Evolutionary conservation across 805 yeast genomes (phyloP).

Genomic region (Maudiozyma barnettii): DNA sequence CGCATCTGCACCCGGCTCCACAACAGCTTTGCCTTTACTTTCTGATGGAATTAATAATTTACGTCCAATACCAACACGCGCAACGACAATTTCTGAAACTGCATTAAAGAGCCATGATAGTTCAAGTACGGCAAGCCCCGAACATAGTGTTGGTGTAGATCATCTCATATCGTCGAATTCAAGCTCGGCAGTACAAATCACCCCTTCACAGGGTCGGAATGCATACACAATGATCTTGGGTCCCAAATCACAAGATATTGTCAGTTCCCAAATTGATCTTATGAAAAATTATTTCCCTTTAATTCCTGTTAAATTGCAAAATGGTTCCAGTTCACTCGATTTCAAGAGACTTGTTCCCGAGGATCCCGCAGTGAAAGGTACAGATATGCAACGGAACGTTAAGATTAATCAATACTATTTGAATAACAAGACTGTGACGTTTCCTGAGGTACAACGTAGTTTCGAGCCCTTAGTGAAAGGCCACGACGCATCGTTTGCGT

Average conservation of each 20-base stretch:
- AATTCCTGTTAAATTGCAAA: constrained; percentile 17
- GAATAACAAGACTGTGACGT: constrained; percentile 40
- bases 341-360: constrained; percentile 17
- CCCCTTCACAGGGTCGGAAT: constrained; percentile 15
- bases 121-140: neutral
- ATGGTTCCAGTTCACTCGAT: constrained; percentile 8
- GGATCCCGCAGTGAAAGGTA: constrained; percentile 9
- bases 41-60: constrained; percentile 1
- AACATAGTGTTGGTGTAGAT: neutral
- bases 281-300: constrained; percentile 26
- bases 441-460: constrained; percentile 47
- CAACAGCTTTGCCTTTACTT: neutral
- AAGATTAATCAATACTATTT: constrained; percentile 57
- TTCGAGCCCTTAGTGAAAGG: constrained; percentile 1
- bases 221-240: constrained; percentile 24
- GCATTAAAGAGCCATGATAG: neutral
- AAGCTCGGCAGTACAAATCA: constrained; percentile 11
- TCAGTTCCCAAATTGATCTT: constrained; percentile 19
- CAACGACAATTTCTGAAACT: neutral
- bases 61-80: neutral
- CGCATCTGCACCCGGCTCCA: neutral
- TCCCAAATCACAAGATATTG: constrained; percentile 17
- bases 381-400: constrained; percentile 6
- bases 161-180: constrained; percentile 1
- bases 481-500: constrained; percentile 15